Percentiles rank a stretch among this genome's conserved stretches.
These are phyloP conservation scores for Phialocephala sp. DNA, from an alignment of 2,329 filamentous ascomycete genomes.

Conservation along the genomic window DNA sequence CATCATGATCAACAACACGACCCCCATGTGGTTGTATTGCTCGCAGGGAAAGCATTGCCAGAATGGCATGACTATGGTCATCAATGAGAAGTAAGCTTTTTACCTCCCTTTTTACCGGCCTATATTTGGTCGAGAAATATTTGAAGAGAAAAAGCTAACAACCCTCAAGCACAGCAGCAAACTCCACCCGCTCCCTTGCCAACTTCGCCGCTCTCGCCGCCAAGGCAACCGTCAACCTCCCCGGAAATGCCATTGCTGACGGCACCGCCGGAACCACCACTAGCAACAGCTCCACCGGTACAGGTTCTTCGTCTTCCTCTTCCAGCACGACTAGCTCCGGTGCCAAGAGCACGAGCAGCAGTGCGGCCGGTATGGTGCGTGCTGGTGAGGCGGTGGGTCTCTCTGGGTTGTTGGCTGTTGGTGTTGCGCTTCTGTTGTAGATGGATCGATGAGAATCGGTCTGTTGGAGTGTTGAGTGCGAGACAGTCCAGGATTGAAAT, in stretches of 20 bases:
- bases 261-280: constrained; percentile 7
- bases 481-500: too few relatives aligned
- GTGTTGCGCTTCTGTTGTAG: constrained; percentile 11
- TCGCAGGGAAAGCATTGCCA: constrained; percentile 77
- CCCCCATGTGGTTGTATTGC: constrained; percentile 82
- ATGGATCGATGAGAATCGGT: neutral
- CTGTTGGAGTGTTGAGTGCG: too few relatives aligned
- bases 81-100: constrained; percentile 57
- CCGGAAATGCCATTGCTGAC: constrained; percentile 38
- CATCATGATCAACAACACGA: constrained; percentile 69
- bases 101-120: constrained; percentile 22
- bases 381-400: neutral
- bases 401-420: constrained; percentile 4
- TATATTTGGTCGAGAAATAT: too few relatives aligned
- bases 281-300: constrained; percentile 12
- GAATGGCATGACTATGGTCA: constrained; percentile 45
- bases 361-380: neutral
- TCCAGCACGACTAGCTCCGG: constrained; percentile 3
- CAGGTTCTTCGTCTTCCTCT: constrained; percentile 12
- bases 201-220: constrained; percentile 46
- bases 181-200: constrained; percentile 57
- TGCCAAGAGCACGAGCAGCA: constrained; percentile 15
- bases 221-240: constrained; percentile 48
- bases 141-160: constrained; percentile 30
- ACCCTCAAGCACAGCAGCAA: constrained; percentile 45